These are phyloP conservation scores for Marasmius oreades DNA, from an alignment of 1,284 basidiomycete genomes.

Conservation along the genomic window DNA sequence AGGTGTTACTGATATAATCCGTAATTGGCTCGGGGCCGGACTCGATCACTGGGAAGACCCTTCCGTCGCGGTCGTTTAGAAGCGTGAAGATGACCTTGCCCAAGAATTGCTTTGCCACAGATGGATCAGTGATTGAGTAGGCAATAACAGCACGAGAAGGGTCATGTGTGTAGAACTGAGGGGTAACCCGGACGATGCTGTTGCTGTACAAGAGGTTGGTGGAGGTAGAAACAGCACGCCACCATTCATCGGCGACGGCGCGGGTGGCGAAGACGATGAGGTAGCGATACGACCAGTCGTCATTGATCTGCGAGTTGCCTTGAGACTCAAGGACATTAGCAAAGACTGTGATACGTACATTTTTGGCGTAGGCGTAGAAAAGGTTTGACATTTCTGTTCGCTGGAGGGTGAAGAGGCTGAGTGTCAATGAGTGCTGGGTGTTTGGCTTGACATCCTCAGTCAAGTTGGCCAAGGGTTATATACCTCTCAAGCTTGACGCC, in stretches of 20 bases:
- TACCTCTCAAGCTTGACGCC: neutral
- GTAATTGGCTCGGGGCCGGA: constrained; percentile 2
- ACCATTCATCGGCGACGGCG: constrained; percentile 16
- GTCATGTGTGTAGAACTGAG: constrained; percentile 14
- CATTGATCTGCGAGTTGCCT: neutral
- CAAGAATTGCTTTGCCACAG: constrained; percentile 8
- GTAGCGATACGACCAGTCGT: constrained; percentile 9
- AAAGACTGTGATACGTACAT: neutral
- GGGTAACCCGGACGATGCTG: constrained; percentile 8
- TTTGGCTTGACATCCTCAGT: neutral
- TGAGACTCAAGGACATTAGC: neutral
- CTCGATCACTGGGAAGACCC: constrained; percentile 1
- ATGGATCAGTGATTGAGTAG: constrained; percentile 1
- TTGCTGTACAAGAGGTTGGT: constrained; percentile 1
- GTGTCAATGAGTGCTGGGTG: neutral
- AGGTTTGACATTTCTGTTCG: neutral
- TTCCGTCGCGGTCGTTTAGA: constrained; percentile 1
- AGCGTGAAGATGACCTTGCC: constrained; percentile 13
- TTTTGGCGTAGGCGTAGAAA: neutral
- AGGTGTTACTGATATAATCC: constrained; percentile 14
- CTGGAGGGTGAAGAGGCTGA: neutral
- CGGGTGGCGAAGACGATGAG: constrained; percentile 11
- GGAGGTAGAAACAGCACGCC: constrained; percentile 11
- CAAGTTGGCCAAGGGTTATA: neutral
- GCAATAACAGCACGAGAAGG: neutral